phyloP scores from a whole-genome alignment of 139 green algal genomes.

The Tetradesmus obliquus region DNA sequence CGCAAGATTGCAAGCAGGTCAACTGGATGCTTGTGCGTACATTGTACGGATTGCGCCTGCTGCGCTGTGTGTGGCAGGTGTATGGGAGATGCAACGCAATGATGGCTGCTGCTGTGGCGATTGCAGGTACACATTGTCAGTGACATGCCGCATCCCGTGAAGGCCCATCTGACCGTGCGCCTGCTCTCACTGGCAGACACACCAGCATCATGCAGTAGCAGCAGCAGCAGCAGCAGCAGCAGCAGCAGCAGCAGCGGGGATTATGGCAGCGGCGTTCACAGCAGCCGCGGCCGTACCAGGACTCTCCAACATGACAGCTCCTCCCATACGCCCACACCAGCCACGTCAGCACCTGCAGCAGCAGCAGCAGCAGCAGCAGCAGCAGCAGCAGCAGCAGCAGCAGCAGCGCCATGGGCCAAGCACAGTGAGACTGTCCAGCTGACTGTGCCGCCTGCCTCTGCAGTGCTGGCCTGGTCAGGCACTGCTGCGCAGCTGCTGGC shows the following conservation, averaged over 20 bases:
- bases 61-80: no score
- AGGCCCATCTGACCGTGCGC: background rate
- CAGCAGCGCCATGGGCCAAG: background rate
- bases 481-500: conserved; percentile 18
- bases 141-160: background rate
- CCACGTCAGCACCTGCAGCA: background rate
- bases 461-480: conserved; percentile 2
- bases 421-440: background rate
- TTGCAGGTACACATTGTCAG: conserved; percentile 40
- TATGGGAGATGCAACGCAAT: background rate
- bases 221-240: background rate
- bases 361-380: background rate
- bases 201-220: background rate
- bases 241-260: background rate
- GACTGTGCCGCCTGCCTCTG: background rate
- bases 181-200: conserved; percentile 33
- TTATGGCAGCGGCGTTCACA: background rate
- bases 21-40: background rate
- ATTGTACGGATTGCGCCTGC: background rate
- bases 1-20: no score
- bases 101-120: background rate
- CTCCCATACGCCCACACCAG: background rate
- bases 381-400: background rate
- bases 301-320: background rate
- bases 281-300: background rate